These are phyloP conservation scores for Boletellus emodensis DNA, from an alignment of 768 basidiomycete species.

Conservation along the genomic window DNA sequence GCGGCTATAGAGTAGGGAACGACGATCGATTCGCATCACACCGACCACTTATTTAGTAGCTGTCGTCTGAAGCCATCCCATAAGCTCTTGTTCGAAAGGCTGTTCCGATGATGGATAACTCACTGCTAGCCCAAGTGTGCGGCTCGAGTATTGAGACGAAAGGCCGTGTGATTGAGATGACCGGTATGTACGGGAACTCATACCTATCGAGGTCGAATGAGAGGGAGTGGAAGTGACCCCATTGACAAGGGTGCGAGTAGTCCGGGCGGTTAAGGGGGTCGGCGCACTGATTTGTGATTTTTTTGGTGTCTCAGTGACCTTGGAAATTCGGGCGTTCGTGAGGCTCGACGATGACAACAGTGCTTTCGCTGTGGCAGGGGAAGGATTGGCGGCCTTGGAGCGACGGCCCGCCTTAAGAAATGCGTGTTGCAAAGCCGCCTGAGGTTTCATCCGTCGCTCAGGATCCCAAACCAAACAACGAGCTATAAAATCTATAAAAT, in stretches of 20 bases:
- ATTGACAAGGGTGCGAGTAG: slow-evolving; percentile 49
- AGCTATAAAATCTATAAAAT: slow-evolving; percentile 93
- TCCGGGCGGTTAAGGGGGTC: slow-evolving; percentile 79
- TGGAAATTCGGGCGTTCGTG: slow-evolving; percentile 44
- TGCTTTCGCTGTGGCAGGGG: slow-evolving; percentile 47
- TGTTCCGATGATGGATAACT: slow-evolving; percentile 38
- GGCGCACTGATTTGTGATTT: slow-evolving; percentile 88
- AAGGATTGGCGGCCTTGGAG: slow-evolving; percentile 42
- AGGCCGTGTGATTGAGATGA: slow-evolving; percentile 66
- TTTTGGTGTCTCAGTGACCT: slow-evolving; percentile 73
- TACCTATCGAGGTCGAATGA: slow-evolving; percentile 54
- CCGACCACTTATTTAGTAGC: slow-evolving; percentile 27
- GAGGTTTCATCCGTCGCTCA: slow-evolving; percentile 90
- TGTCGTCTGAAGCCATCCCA: slow-evolving; percentile 36
- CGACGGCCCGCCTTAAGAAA: slow-evolving; percentile 73
- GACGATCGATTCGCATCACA: slow-evolving; percentile 12
- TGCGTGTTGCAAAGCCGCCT: slow-evolving; percentile 86
- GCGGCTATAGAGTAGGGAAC: slow-evolving; percentile 1
- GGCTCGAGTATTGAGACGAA: slow-evolving; percentile 71
- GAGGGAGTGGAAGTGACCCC: slow-evolving; percentile 57
- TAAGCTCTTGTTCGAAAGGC: slow-evolving; percentile 35
- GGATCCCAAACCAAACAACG: slow-evolving; percentile 99
- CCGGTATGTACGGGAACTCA: slow-evolving; percentile 63
- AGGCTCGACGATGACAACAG: slow-evolving; percentile 56
- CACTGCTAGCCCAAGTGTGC: slow-evolving; percentile 70